phyloP scores from a whole-genome alignment of 345 rosid genomes.

The Eucalyptus erythrocorys region DNA sequence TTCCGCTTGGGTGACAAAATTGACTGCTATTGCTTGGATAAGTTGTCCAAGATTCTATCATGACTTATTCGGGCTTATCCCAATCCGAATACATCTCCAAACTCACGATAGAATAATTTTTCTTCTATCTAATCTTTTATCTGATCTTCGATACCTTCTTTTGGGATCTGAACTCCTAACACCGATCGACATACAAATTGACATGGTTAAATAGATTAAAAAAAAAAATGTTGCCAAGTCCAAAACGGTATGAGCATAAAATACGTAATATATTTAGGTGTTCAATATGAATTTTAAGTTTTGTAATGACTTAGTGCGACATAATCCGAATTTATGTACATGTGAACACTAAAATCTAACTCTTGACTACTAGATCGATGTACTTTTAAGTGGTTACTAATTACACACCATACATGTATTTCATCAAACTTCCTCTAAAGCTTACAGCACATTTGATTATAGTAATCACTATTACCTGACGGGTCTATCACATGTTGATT shows the following conservation, averaged over 20 bases:
- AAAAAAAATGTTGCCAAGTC: neutral
- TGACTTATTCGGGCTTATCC: neutral
- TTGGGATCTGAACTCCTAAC: neutral
- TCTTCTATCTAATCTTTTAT: neutral
- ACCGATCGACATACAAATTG: neutral
- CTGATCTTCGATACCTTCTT: rapidly evolving
- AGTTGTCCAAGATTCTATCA: neutral
- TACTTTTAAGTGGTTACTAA: neutral
- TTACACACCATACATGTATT: neutral
- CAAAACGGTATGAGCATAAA: neutral
- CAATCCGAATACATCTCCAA: neutral
- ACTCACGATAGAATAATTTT: neutral
- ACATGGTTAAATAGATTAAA: neutral
- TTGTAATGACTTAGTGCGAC: neutral
- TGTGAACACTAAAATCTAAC: neutral
- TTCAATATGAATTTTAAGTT: neutral
- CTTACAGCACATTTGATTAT: neutral
- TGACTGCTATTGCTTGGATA: neutral
- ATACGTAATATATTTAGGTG: neutral
- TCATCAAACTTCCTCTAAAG: neutral
- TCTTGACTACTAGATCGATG: neutral
- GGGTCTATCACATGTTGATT: neutral
- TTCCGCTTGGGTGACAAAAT: neutral
- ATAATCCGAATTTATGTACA: neutral
- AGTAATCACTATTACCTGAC: neutral